Evolutionary conservation across 163 green algal species (phyloP).

Genomic region (Chlorella variabilis): DNA sequence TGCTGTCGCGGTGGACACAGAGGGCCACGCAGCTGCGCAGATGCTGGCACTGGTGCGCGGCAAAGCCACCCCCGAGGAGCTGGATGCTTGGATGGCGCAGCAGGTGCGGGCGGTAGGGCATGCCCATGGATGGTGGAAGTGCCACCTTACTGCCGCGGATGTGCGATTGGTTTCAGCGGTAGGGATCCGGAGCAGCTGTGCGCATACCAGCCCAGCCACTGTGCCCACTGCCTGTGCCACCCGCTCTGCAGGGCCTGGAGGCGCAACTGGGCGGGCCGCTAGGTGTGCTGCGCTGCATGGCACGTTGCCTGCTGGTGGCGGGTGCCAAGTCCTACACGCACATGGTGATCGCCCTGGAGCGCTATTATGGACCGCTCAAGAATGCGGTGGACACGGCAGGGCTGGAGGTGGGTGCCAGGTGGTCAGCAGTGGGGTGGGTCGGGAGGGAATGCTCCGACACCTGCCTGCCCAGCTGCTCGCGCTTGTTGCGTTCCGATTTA

Average conservation of each 20-base stretch:
- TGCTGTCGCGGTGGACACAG: constrained; percentile 7
- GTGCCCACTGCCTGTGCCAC: not conserved
- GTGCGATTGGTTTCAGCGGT: too few relatives aligned
- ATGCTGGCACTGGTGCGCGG: constrained; percentile 33
- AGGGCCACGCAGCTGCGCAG: constrained; percentile 30
- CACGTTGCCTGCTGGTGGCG: constrained; percentile 65
- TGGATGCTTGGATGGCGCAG: constrained; percentile 48
- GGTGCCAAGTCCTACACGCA: constrained; percentile 85
- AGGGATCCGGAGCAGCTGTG: too few relatives aligned
- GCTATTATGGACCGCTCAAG: constrained; percentile 64
- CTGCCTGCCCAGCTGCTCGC: too few relatives aligned
- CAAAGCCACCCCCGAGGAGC: constrained; percentile 44
- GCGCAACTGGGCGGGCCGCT: constrained; percentile 42
- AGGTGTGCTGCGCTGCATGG: constrained; percentile 41
- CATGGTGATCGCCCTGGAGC: constrained; percentile 77
- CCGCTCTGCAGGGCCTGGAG: constrained; percentile 16
- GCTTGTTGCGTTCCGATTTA: not conserved
- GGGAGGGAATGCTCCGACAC: too few relatives aligned
- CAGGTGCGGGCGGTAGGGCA: not conserved
- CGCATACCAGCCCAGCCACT: not conserved
- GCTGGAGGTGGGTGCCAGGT: constrained; percentile 32
- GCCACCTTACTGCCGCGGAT: too few relatives aligned
- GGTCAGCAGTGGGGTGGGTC: too few relatives aligned
- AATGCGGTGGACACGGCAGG: constrained; percentile 46
- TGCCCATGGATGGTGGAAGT: not conserved